phyloP scores from a whole-genome alignment of 164 flowering plant genomes.

The Piper betle region DNA sequence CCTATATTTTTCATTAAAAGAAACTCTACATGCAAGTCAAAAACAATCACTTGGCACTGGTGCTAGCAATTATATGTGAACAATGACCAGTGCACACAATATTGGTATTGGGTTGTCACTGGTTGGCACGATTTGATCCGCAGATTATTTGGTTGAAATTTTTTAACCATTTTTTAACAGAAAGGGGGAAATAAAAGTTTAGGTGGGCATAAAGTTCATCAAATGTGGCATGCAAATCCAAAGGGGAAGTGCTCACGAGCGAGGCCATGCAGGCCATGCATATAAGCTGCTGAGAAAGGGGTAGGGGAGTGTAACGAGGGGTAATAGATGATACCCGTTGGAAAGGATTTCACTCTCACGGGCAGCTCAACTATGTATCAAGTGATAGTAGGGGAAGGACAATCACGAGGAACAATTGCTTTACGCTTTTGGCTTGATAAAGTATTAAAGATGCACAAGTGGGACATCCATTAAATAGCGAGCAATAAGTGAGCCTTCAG shows the following conservation, averaged over 20 bases:
- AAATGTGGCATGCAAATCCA: no score
- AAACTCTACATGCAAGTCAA: not conserved
- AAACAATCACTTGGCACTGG: not conserved
- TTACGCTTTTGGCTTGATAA: no score
- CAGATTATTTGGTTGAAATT: no score
- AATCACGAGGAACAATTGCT: not conserved
- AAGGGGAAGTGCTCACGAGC: not conserved
- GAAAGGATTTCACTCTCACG: not conserved
- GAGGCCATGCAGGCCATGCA: not conserved
- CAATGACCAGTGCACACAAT: no score
- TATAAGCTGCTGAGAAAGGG: not conserved
- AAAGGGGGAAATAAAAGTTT: not conserved
- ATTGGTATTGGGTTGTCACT: no score
- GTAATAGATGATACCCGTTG: not conserved
- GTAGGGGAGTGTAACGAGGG: not conserved
- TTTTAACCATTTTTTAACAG: no score
- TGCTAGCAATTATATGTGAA: not conserved
- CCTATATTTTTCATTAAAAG: conserved; percentile 7
- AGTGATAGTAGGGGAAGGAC: not conserved
- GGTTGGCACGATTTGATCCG: no score
- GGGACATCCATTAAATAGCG: no score
- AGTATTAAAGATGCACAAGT: no score
- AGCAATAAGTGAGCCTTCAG: no score
- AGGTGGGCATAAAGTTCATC: not conserved
- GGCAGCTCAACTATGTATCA: not conserved